Base-by-base conservation (phyloP, 305 asterid species). In the Andrographis paniculata region DNA sequence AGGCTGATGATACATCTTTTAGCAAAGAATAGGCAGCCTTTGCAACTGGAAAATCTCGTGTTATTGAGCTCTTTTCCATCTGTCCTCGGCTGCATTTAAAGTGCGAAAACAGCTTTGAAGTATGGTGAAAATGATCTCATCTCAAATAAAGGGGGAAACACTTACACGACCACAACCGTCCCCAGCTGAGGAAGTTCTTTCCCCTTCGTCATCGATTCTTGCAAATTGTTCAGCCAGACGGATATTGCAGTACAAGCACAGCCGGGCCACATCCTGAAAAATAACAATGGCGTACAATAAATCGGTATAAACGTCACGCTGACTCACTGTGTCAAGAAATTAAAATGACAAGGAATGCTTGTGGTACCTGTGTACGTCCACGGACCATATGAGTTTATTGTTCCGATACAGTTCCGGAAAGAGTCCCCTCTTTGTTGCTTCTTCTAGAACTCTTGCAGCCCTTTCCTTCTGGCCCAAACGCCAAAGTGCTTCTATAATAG, bases 401-500 rank as follows among this genome's bases (percentile, higher is more conserved):
- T 58, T 63, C 27, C 95, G 94, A 71, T 63, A 78, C 45, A 89
- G 61, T 63, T 82, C 98, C 46, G 98, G 94, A 63, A 72, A 89
- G 44, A 82, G 57, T 3, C 94, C 95, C 67, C 94, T 80, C 62
- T 82, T 85, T 54, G 78, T 80, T 50, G 98, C 98, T 78, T 89
- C 98, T 52, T 60, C 50, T 52, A 89, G 93, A 48, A 82, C 98
- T 75, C 84, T 80, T 33, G 88, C 83, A 54, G 96, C 94, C 72
- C 96, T 76, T 73, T 82, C 84, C 75, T 74, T 85, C 77, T 89
- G 98, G 56, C 93, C 93, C 53, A 89, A 73, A 70, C 88, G 76
- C 98, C 98, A 89, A 68, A 89, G 95, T 43, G 98, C 94, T 67
- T 85, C 98, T 49, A 89, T 62, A 63, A 89, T 69, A 15, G 94